These are phyloP conservation scores for Debaryomyces sp. DNA, from an alignment of 1,139 yeast species.

Conservation along the genomic window DNA sequence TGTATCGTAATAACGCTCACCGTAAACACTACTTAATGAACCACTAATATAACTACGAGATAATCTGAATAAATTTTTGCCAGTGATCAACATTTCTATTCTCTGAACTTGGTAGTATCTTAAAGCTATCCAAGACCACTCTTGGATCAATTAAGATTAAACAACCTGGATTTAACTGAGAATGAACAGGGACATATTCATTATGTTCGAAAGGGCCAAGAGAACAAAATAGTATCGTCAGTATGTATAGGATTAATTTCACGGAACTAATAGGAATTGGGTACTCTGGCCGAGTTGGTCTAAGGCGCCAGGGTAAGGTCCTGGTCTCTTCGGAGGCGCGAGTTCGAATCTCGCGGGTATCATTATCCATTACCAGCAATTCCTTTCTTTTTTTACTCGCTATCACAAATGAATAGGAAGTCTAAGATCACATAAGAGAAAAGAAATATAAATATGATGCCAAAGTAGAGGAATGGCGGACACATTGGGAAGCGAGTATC, in stretches of 20 bases:
- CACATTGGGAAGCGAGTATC: background rate
- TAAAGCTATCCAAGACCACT: too few relatives aligned
- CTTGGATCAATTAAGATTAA: too few relatives aligned
- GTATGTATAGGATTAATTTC: background rate
- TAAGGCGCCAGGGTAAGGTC: conserved; percentile 56
- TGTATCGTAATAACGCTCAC: too few relatives aligned
- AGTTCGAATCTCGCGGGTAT: conserved; percentile 59
- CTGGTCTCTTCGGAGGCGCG: conserved; percentile 63
- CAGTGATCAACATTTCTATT: too few relatives aligned
- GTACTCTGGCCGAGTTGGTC: conserved; percentile 54
- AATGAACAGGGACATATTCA: too few relatives aligned
- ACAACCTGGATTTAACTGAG: too few relatives aligned
- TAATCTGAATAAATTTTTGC: too few relatives aligned
- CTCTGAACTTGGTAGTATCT: too few relatives aligned
- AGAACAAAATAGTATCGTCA: background rate
- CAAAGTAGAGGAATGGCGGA: background rate
- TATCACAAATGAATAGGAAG: background rate
- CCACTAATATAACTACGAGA: too few relatives aligned
- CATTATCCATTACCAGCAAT: conserved; percentile 43
- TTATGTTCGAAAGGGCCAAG: too few relatives aligned
- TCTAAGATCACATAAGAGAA: background rate
- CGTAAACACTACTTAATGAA: too few relatives aligned
- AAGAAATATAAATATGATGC: too few relatives aligned
- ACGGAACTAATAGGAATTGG: conserved; percentile 32
- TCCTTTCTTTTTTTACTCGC: conserved; percentile 27